Percentiles rank a stretch among this genome's conserved stretches.
Conservation (phyloP, 768 basidiomycete genomes). For the Hortiboletus campestris region DNA sequence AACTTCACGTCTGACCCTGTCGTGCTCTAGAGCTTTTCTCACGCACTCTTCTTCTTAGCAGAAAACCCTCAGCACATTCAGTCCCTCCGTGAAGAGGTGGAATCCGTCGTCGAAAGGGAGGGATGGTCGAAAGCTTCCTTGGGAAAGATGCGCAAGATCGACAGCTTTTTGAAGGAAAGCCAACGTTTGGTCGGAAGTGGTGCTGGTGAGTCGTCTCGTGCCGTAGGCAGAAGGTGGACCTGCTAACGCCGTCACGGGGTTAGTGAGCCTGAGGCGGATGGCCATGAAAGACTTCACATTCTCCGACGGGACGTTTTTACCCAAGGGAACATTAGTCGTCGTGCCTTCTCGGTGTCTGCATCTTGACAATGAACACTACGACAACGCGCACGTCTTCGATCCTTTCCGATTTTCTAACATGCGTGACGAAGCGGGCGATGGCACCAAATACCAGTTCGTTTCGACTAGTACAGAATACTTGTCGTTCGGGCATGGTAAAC, state of each 20-base stretch:
- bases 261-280: too few species aligned
- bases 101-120: constrained; percentile 6
- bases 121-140: constrained; percentile 28
- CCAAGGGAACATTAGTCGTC: too few species aligned
- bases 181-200: constrained; percentile 7
- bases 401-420: constrained; percentile 34
- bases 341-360: too few species aligned
- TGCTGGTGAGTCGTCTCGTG: constrained; percentile 22
- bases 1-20: not conserved
- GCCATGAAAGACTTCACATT: constrained; percentile 29
- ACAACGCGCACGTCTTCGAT: too few species aligned
- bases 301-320: constrained; percentile 36
- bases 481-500: constrained; percentile 36
- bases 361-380: too few species aligned
- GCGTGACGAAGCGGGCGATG: constrained; percentile 33
- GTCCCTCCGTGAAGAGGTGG: not conserved
- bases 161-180: constrained; percentile 41
- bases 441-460: constrained; percentile 35
- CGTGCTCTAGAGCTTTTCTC: constrained; percentile 26
- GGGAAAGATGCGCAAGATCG: constrained; percentile 33
- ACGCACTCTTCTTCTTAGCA: constrained; percentile 38
- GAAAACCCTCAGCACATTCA: constrained; percentile 31
- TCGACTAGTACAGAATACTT: constrained; percentile 34
- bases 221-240: too few species aligned
- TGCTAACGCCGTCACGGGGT: too few species aligned